Conservation (phyloP, 805 yeast genomes). For the Metschnikowia vanudenii region DNA sequence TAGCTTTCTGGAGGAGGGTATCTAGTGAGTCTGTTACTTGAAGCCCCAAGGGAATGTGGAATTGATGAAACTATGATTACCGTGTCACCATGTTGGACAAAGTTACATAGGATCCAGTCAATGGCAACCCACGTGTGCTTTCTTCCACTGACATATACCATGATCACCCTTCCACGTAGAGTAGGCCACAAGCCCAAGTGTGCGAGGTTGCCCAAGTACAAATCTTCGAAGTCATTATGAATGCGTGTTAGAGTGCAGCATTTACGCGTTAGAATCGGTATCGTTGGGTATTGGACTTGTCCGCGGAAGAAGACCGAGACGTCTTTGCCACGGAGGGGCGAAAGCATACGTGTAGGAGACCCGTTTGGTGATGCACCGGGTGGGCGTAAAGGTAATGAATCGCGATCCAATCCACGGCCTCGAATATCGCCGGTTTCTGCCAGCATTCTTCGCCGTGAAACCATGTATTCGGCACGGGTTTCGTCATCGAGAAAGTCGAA, state of each 20-base stretch:
- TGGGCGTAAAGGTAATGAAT: conserved; percentile 7
- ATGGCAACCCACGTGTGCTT: conserved; percentile 80
- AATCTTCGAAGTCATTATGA: conserved; percentile 47
- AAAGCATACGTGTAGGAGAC: conserved; percentile 21
- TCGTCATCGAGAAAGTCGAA: conserved; percentile 22
- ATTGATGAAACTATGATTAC: conserved; percentile 61
- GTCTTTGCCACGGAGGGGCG: conserved; percentile 21
- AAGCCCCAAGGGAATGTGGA: conserved; percentile 18
- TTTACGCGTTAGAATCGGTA: conserved; percentile 40
- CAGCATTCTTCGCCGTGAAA: conserved; percentile 18
- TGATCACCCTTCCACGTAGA: conserved; percentile 51
- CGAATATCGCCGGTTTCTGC: conserved; percentile 11
- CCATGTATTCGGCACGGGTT: conserved; percentile 3
- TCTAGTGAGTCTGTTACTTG: conserved; percentile 9
- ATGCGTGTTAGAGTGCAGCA: conserved; percentile 46
- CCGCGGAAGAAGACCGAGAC: conserved; percentile 13
- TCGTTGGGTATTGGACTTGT: conserved; percentile 35
- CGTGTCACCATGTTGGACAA: conserved; percentile 65
- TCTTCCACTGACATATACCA: conserved; percentile 69
- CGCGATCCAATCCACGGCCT: conserved; percentile 20
- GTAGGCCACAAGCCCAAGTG: conserved; percentile 33
- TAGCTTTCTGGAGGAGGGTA: conserved; percentile 20
- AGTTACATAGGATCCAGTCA: conserved; percentile 60
- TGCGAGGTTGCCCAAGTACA: conserved; percentile 40
- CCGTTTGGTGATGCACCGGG: conserved; percentile 20